Evolutionary conservation across 345 rosid genomes (phyloP), one percentile per base, ranked within the genome.

Genomic region (Ceriops zippeliana): DNA sequence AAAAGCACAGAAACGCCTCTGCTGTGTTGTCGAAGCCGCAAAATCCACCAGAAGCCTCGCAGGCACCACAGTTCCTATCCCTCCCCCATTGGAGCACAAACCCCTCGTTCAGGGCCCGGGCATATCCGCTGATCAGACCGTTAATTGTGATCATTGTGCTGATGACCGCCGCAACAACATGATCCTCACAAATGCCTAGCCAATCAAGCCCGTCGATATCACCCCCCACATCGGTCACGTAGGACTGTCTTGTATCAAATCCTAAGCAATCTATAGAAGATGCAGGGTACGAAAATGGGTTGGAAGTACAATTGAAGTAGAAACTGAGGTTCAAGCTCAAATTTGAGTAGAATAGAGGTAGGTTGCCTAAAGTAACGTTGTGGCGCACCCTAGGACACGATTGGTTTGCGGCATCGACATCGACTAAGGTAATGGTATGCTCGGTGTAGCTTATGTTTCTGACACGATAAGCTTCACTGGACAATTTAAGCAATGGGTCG

Each of bases 271-370:
- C 32, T 9, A 75, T 52, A 2, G 26, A 46, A 5, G 10, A 5
- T 17, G 13, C 3, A 22, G 19, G 3, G 17, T 2, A 0, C 22
- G 68, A 28, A 53, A 62, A 49, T 1, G 70, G 74, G 38, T 15
- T 47, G 28, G 67, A 32, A 1, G 52, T 34, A 66, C 81, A 81
- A 21, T 81, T 77, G 63, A 76, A 80, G 57, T 76, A 67, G 49
- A 76, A 80, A 16, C 61, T 76, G 49, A 80, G 65, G 64, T 73
- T 67, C 60, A 73, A 15, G 51, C 67, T 16, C 30, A 22, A 17
- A 17, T 32, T 15, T n/a, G 71, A 24, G 78, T 62, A 63, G 31
- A 1, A 0, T 7, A 80, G 42, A 1, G 83, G 76, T 1, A 67
- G 69, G 16, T 28, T 24, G 51, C 0, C 63, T 2, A 76, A 5